phyloP scores from a whole-genome alignment of 257 asterid species.

The Lantana camara region DNA sequence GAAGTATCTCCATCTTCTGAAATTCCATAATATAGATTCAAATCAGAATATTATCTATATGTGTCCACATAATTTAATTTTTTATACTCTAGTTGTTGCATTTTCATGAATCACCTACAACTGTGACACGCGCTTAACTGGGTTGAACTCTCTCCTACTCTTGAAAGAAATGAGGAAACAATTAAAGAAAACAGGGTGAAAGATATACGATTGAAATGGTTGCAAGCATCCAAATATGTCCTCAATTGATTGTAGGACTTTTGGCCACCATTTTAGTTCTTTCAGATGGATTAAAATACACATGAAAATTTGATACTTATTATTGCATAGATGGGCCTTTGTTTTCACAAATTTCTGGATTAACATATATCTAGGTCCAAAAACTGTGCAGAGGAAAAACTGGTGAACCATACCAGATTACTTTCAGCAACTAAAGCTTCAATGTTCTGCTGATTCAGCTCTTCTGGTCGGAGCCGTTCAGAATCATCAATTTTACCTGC shows the following conservation, averaged over 20 bases:
- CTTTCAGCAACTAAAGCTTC: constrained; percentile 99
- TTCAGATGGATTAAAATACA: constrained; percentile 13
- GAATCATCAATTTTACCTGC: constrained; percentile 66
- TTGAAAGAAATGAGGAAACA: constrained; percentile 14
- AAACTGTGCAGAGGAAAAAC: constrained; percentile 26
- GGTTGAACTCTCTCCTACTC: constrained; percentile 11
- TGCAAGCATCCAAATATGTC: neutral
- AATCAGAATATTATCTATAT: constrained; percentile 3
- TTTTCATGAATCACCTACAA: constrained; percentile 10
- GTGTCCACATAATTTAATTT: neutral
- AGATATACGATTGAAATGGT: neutral
- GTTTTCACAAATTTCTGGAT: constrained; percentile 19
- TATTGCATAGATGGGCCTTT: constrained; percentile 22
- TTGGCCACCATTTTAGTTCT: neutral
- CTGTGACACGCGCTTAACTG: constrained; percentile 7
- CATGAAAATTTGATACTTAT: constrained; percentile 2
- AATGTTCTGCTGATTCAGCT: constrained; percentile 91
- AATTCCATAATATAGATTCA: constrained; percentile 20
- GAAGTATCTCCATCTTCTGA: constrained; percentile 98
- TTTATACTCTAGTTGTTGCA: neutral
- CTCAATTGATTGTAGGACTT: constrained; percentile 19
- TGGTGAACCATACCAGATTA: constrained; percentile 68
- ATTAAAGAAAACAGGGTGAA: constrained; percentile 17
- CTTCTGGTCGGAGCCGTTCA: constrained; percentile 95
- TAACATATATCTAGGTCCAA: constrained; percentile 20